A percentile compares a stretch with the other conserved stretches of the same genome.
Evolutionary conservation across 345 rosid genomes (phyloP).

Genomic region (Tarenaya hassleriana): DNA sequence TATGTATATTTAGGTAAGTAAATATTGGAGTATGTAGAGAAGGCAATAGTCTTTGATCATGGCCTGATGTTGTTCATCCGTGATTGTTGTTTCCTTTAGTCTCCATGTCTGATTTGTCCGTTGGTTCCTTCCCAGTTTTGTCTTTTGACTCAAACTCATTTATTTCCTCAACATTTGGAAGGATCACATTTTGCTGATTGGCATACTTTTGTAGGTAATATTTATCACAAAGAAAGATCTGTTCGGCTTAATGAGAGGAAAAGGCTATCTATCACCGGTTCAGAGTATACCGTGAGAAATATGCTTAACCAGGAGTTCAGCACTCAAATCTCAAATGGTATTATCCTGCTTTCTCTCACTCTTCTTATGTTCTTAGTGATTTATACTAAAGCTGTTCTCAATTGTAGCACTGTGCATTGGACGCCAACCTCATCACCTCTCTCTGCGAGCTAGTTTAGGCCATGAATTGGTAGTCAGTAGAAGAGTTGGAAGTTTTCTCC

Average conservation of each 20-base stretch:
- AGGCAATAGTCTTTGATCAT: too few species aligned
- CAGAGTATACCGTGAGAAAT: conserved; percentile 27
- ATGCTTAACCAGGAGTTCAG: conserved; percentile 23
- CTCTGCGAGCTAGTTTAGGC: conserved; percentile 27
- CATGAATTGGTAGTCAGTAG: conserved; percentile 18
- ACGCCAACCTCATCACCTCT: conserved; percentile 20
- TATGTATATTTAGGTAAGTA: too few species aligned
- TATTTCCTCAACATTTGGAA: too few species aligned
- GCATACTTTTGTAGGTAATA: conserved; percentile 36
- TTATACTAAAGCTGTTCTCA: conserved; percentile 21
- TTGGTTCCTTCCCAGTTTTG: too few species aligned
- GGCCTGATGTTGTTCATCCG: too few species aligned
- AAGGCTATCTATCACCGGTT: conserved; percentile 21
- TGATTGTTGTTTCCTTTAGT: too few species aligned
- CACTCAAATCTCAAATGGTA: conserved; percentile 25
- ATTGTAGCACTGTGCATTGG: conserved; percentile 23
- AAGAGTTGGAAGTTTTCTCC: conserved; percentile 32
- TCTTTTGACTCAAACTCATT: too few species aligned
- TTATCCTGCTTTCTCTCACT: not conserved
- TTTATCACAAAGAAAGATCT: conserved; percentile 27
- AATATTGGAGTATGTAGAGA: too few species aligned
- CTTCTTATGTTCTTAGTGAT: not conserved
- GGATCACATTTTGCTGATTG: not conserved
- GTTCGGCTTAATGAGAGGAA: conserved; percentile 23
- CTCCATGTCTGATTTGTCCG: too few species aligned